phyloP scores from a whole-genome alignment of 257 asterid species.

The Penstemon eatonii region DNA sequence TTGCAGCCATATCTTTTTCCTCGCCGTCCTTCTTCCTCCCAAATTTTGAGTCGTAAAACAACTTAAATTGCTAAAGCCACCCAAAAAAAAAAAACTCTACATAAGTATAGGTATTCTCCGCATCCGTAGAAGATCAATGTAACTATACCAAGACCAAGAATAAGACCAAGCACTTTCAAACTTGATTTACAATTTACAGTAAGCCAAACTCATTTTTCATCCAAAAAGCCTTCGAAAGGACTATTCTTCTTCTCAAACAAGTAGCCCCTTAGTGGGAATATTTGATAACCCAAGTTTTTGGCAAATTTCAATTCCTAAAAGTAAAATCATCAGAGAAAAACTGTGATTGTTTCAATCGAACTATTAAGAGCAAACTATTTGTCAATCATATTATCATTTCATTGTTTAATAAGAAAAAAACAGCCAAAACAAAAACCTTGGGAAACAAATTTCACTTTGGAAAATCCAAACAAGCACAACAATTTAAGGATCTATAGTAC shows the following conservation, averaged over 20 bases:
- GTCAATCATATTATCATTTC: neutral
- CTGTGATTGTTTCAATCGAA: neutral
- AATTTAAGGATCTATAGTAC: conserved; percentile 4
- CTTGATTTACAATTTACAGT: too few species aligned
- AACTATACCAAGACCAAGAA: conserved; percentile 18
- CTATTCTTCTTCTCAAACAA: too few species aligned
- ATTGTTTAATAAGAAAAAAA: too few species aligned
- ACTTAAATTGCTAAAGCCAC: conserved; percentile 76
- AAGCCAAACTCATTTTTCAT: too few species aligned
- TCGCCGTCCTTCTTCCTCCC: conserved; percentile 80
- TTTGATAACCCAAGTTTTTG: too few species aligned
- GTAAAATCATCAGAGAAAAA: too few species aligned
- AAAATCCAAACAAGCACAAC: too few species aligned
- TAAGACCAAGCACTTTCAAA: neutral
- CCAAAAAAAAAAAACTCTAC: conserved; percentile 28
- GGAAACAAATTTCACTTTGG: too few species aligned
- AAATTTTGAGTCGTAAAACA: conserved; percentile 85
- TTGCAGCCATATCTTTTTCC: conserved; percentile 41
- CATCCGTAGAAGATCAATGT: neutral
- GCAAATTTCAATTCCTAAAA: too few species aligned
- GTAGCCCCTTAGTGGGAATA: too few species aligned
- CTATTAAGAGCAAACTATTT: neutral
- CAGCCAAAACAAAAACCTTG: too few species aligned
- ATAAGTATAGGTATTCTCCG: conserved; percentile 31
- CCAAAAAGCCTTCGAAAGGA: too few species aligned